A percentile compares a stretch with the other conserved stretches of the same genome.
Conservation (phyloP, 192 early-diverging fungal species). For the Paraglomus brasilianum region DNA sequence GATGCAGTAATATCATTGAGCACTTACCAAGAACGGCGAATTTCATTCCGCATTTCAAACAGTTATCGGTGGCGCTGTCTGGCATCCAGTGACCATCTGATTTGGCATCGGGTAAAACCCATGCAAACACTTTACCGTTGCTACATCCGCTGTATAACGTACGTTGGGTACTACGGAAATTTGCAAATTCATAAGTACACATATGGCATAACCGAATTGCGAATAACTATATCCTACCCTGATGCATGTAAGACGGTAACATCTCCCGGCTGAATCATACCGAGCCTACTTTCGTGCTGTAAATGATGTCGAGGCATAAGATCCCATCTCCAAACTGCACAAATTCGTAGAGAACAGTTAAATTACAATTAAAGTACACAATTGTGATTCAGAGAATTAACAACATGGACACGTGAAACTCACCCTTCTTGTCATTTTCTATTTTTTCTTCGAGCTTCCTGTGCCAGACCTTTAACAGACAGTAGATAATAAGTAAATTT, state of each 20-base stretch:
- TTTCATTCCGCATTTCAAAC: conserved; percentile 49
- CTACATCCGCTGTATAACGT: conserved; percentile 53
- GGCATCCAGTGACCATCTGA: conserved; percentile 50
- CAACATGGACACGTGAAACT: conserved; percentile 24
- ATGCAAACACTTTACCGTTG: conserved; percentile 46
- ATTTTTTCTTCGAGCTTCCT: background rate
- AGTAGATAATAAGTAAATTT: conserved; percentile 25
- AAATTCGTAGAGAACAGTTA: background rate
- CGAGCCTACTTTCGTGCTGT: conserved; percentile 18
- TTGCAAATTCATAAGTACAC: background rate
- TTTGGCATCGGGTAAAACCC: conserved; percentile 53
- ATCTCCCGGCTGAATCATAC: background rate
- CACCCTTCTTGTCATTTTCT: conserved; percentile 10
- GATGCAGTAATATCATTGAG: background rate
- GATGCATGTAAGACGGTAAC: conserved; percentile 11
- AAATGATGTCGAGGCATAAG: conserved; percentile 1
- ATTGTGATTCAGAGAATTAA: conserved; percentile 28
- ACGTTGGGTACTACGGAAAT: conserved; percentile 37
- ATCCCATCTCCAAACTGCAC: conserved; percentile 20
- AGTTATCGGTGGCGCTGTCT: conserved; percentile 46
- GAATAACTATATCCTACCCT: background rate
- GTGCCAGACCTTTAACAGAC: background rate
- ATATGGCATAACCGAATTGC: background rate
- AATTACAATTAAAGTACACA: background rate
- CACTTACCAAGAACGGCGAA: conserved; percentile 51